phyloP scores from a whole-genome alignment of 2,329 filamentous ascomycete genomes.

The Beauveria brongniartii region DNA sequence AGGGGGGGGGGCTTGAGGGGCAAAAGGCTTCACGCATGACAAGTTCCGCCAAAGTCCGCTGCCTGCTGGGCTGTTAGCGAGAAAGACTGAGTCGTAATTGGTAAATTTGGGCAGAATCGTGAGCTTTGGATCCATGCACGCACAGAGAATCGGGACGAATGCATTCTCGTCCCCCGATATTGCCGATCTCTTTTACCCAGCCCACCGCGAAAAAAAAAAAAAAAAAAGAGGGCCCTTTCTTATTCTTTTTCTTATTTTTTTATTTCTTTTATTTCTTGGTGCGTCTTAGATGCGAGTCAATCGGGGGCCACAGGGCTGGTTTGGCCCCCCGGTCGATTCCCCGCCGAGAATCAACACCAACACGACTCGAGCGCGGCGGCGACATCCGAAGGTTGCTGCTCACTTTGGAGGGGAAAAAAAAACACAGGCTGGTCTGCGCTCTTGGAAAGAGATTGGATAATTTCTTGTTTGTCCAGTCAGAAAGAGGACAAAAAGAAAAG shows the following conservation, averaged over 20 bases:
- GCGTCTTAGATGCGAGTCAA: not conserved
- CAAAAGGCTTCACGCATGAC: too few relatives aligned
- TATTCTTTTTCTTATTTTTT: too few relatives aligned
- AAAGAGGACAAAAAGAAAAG: not conserved
- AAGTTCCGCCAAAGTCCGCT: too few relatives aligned
- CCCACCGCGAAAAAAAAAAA: not conserved
- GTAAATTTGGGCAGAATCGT: not conserved
- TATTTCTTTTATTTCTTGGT: too few relatives aligned
- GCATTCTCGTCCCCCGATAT: not conserved
- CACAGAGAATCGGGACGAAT: not conserved
- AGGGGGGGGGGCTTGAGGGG: too few relatives aligned
- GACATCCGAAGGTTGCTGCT: too few relatives aligned
- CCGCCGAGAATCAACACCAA: not conserved
- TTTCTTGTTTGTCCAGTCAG: not conserved
- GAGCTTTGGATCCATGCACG: not conserved
- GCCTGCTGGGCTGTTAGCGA: too few relatives aligned
- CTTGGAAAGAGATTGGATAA: not conserved
- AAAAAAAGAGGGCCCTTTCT: not conserved
- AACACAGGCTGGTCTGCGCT: too few relatives aligned
- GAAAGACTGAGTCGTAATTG: not conserved
- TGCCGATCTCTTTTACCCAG: not conserved
- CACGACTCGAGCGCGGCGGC: not conserved
- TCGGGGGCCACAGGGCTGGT: not conserved
- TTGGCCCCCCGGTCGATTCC: not conserved
- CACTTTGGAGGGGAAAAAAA: too few relatives aligned